A percentile compares a stretch with the other conserved stretches of the same genome.
Conservation (phyloP, 2,329 filamentous ascomycete genomes). For the Phaeosphaeria sp. region DNA sequence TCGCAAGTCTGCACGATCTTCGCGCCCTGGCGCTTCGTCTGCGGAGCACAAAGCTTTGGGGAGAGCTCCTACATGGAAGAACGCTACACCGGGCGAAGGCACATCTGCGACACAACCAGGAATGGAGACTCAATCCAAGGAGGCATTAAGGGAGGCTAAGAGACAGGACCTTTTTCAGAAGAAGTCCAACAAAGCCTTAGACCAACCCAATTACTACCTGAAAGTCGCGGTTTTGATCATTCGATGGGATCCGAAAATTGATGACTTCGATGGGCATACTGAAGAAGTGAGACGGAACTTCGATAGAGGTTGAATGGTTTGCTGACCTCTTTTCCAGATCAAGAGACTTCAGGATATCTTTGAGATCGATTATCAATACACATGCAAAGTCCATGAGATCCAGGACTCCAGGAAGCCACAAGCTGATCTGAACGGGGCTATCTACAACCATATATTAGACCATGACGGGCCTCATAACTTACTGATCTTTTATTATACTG, state of each 20-base stretch:
- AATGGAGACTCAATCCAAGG: not conserved
- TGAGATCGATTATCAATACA: slow-evolving; percentile 10
- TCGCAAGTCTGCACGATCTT: too few species aligned
- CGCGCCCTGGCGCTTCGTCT: too few species aligned
- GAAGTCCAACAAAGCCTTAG: slow-evolving; percentile 10
- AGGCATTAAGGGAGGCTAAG: not conserved
- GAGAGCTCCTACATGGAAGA: too few species aligned
- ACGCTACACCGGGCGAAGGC: too few species aligned
- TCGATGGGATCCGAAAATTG: slow-evolving; percentile 31
- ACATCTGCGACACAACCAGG: not conserved
- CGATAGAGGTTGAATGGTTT: too few species aligned
- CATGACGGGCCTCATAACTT: slow-evolving; percentile 27
- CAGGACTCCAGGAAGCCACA: not conserved
- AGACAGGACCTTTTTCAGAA: slow-evolving; percentile 17
- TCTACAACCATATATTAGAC: slow-evolving; percentile 20
- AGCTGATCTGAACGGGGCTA: slow-evolving; percentile 4
- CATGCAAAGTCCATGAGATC: slow-evolving; percentile 14
- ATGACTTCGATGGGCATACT: slow-evolving; percentile 23
- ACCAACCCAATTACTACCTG: slow-evolving; percentile 30
- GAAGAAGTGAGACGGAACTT: slow-evolving; percentile 17
- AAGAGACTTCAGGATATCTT: too few species aligned
- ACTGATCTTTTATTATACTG: slow-evolving; percentile 43
- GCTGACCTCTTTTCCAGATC: too few species aligned
- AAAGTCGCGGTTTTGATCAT: slow-evolving; percentile 37
- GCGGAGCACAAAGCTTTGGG: too few species aligned